phyloP scores from a whole-genome alignment of 805 yeast genomes.

The Yamadazyma phyllophila region DNA sequence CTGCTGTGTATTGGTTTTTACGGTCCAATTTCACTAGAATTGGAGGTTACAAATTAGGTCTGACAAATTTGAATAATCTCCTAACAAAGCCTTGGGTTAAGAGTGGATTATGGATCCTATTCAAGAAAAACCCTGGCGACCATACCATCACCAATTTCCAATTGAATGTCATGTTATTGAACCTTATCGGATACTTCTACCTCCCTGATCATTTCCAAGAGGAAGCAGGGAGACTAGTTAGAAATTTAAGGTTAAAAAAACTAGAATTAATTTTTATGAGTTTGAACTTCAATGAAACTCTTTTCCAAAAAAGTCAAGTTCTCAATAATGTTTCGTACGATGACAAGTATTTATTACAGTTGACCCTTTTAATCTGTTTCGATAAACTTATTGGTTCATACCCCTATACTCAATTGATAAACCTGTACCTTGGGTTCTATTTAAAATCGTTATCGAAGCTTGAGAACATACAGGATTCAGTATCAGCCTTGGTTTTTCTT shows the following conservation, averaged over 20 bases:
- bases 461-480: background rate
- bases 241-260: conserved; percentile 21
- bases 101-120: conserved; percentile 3
- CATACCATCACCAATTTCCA: conserved; percentile 12
- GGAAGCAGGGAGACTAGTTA: conserved; percentile 19
- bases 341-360: conserved; percentile 21
- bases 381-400: conserved; percentile 12
- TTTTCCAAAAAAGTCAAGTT: conserved; percentile 1
- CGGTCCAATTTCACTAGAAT: conserved; percentile 56
- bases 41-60: conserved; percentile 45
- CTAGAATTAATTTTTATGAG: conserved; percentile 24
- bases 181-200: conserved; percentile 43
- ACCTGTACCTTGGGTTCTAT: conserved; percentile 9
- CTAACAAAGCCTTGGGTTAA: conserved; percentile 26
- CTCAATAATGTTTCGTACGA: conserved; percentile 1
- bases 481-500: conserved; percentile 18
- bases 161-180: conserved; percentile 25
- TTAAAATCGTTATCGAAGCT: conserved; percentile 4
- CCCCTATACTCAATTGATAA: conserved; percentile 8
- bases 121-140: background rate
- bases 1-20: conserved; percentile 51
- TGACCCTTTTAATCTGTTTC: conserved; percentile 24
- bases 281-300: conserved; percentile 13
- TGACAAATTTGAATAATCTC: conserved; percentile 42
- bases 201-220: conserved; percentile 32